Percentiles rank a stretch among this genome's conserved stretches.
Evolutionary conservation across 2,329 filamentous ascomycete species (phyloP).

Genomic region (Lecanicillium sp.): DNA sequence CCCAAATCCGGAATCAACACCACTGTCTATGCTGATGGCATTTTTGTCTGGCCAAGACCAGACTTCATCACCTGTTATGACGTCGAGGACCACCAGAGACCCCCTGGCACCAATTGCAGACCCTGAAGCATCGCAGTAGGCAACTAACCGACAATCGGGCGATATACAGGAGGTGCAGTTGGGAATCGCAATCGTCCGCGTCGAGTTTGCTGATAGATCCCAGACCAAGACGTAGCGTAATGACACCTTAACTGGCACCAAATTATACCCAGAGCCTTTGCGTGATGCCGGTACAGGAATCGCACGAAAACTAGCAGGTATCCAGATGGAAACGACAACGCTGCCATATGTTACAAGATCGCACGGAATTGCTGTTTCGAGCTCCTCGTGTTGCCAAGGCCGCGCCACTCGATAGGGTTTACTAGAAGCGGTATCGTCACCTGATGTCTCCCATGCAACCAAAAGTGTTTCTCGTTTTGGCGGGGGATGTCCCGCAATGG

Average conservation of each 20-base stretch:
- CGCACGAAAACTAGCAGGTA: slow-evolving; percentile 31
- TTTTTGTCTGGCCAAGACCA: slow-evolving; percentile 34
- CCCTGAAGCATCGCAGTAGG: slow-evolving; percentile 32
- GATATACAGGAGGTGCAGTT: slow-evolving; percentile 33
- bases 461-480: slow-evolving; percentile 33
- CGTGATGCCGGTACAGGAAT: slow-evolving; percentile 23
- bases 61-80: slow-evolving; percentile 29
- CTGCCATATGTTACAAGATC: slow-evolving; percentile 33
- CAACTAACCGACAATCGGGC: slow-evolving; percentile 35
- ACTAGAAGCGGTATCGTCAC: slow-evolving; percentile 20
- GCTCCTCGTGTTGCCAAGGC: slow-evolving; percentile 32
- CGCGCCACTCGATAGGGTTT: slow-evolving; percentile 31
- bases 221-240: slow-evolving; percentile 33
- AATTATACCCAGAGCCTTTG: slow-evolving; percentile 26
- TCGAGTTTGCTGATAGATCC: slow-evolving; percentile 34
- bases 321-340: slow-evolving; percentile 35
- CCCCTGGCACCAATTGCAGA: slow-evolving; percentile 28
- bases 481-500: slow-evolving; percentile 31
- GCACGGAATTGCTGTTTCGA: slow-evolving; percentile 34
- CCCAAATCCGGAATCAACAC: slow-evolving; percentile 21
- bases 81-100: slow-evolving; percentile 32
- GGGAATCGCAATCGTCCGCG: slow-evolving; percentile 33
- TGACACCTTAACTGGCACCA: slow-evolving; percentile 27
- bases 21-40: slow-evolving; percentile 20
- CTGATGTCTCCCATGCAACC: slow-evolving; percentile 33